Evolutionary conservation across 2,329 filamentous ascomycete species (phyloP), one percentile per base, ranked within the genome.

Genomic region (Cladosporium cucumerinum): DNA sequence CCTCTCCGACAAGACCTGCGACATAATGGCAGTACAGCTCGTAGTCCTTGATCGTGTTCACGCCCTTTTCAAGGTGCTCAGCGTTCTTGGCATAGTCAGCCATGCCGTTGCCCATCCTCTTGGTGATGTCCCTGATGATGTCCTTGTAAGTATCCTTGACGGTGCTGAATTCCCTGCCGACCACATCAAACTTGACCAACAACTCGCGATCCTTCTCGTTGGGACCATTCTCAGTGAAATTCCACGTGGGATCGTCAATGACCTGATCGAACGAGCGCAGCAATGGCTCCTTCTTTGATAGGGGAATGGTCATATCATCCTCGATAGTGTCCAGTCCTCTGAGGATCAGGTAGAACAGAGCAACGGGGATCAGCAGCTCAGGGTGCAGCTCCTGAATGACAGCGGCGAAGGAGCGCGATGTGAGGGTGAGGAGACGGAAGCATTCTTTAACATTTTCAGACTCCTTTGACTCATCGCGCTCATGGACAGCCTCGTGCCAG

Each of bases 21-120:
- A 99, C 95, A 75, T 98, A 98, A 78, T 96, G 93, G 81, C 95
- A 99, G 83, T 99, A 99, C 63, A 93, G 82, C 80, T 99, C 93
- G 78, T 98, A 99, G 72, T 98, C 93, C 61, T 89, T 85, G 71
- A 96, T 81, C 0, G 91, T 94, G 74, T 92, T 85, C 66, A 98
- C 89, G 57, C 92, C 92, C 66, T 92, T 87, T 69, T 86, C 82
- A 48, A 71, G 70, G 78, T 90, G 85, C 72, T 95, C 91, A 16
- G 91, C 89, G 72, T 96, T 95, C 70, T 90, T 84, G 48, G 87
- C 91, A 77, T 96, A 99, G 79, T 99, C 94, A 30, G 95, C 95
- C 95, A 99, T 99, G 71, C 95, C 95, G 74, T 98, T 93, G 69
- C 93, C 94, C 95, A 99, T 99, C 80, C 92, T 91, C 74, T 88